phyloP scores from a whole-genome alignment of 768 basidiomycete species.

The Mycena metata region DNA sequence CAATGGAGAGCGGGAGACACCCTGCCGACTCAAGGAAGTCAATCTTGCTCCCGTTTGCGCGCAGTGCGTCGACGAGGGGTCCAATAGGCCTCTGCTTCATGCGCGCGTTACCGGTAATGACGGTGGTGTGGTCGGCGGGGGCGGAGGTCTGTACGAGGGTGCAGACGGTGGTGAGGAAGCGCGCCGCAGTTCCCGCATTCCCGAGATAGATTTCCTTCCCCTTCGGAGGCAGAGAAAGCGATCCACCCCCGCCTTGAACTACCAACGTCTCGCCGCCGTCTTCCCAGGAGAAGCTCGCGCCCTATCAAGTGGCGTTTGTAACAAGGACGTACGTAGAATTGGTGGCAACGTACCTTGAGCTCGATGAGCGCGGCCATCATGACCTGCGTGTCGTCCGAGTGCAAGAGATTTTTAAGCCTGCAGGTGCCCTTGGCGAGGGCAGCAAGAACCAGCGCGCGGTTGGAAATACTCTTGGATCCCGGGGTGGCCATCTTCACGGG shows the following conservation, averaged over 20 bases:
- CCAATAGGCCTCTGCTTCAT: constrained; percentile 99
- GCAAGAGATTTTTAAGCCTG: constrained; percentile 88
- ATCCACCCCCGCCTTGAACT: constrained; percentile 88
- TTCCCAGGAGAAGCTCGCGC: constrained; percentile 94
- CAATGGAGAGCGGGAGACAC: constrained; percentile 90
- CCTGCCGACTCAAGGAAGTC: constrained; percentile 84
- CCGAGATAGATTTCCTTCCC: constrained; percentile 95
- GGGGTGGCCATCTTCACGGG: constrained; percentile 88
- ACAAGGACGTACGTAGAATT: constrained; percentile 1
- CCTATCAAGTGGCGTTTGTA: constrained; percentile 58
- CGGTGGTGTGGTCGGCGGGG: constrained; percentile 64
- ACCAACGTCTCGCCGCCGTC: constrained; percentile 96
- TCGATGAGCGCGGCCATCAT: constrained; percentile 97
- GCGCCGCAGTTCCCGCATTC: constrained; percentile 97
- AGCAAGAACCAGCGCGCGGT: constrained; percentile 93
- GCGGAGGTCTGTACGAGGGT: constrained; percentile 76
- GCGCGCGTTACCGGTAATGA: constrained; percentile 96
- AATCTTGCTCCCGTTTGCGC: constrained; percentile 83
- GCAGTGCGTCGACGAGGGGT: constrained; percentile 91
- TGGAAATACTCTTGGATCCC: constrained; percentile 96
- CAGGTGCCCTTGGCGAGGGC: constrained; percentile 92
- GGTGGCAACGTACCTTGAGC: constrained; percentile 71
- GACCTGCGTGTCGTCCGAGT: constrained; percentile 98
- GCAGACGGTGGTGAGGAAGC: constrained; percentile 97
- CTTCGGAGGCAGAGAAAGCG: constrained; percentile 79